Conservation (phyloP, 2,329 filamentous ascomycete genomes). For the Aspergillus sp. region DNA sequence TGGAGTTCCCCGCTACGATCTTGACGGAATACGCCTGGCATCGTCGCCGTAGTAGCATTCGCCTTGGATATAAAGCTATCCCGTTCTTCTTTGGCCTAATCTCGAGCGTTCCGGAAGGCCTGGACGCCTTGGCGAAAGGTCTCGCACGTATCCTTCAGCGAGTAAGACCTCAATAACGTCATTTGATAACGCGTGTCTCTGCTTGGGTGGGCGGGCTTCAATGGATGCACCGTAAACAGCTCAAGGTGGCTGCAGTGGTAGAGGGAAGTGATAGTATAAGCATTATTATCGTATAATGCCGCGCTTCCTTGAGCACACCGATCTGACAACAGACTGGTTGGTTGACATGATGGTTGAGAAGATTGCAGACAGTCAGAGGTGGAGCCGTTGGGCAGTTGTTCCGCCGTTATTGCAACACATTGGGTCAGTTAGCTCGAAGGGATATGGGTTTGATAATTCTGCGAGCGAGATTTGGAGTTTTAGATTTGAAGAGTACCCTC, state of each 20-base stretch:
- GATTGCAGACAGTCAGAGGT: too few relatives aligned
- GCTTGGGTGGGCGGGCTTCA: background rate
- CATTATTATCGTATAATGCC: background rate
- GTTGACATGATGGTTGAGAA: too few relatives aligned
- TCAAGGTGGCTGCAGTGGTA: background rate
- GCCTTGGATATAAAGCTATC: background rate
- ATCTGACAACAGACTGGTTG: too few relatives aligned
- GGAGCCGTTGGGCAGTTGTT: too few relatives aligned
- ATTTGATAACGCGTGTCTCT: background rate
- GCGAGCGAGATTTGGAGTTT: too few relatives aligned
- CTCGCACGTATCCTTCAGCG: background rate
- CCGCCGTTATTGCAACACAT: too few relatives aligned
- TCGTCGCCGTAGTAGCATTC: background rate
- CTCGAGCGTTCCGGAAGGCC: background rate
- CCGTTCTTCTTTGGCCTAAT: background rate
- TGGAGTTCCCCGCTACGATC: background rate
- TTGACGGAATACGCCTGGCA: background rate
- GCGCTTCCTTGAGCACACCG: too few relatives aligned
- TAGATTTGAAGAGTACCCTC: too few relatives aligned
- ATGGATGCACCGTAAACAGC: background rate
- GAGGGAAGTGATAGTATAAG: background rate
- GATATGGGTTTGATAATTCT: too few relatives aligned
- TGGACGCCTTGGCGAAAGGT: background rate
- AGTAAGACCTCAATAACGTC: background rate
- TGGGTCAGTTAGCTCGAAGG: too few relatives aligned